A percentile compares a stretch with the other conserved stretches of the same genome.
Conservation (phyloP, 768 basidiomycete species). For the Neoboletus magnificus region DNA sequence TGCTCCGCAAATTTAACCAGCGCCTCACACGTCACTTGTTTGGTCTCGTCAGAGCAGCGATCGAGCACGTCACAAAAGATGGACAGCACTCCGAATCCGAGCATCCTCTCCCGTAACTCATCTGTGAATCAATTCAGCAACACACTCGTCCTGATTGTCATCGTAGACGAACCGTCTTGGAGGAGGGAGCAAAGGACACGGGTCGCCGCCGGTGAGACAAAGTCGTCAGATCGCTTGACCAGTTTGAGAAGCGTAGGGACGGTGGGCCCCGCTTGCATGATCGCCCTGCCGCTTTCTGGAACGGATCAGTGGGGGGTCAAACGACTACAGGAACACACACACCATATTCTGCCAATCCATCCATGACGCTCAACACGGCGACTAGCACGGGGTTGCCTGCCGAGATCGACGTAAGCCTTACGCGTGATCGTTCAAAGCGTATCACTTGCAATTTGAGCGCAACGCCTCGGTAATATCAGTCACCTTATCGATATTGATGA, state of each 20-base stretch:
- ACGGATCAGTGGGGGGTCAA: neutral
- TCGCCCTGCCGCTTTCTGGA: slow-evolving; percentile 4
- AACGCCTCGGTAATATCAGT: slow-evolving; percentile 17
- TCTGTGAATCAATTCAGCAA: slow-evolving; percentile 11
- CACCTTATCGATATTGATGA: slow-evolving; percentile 18
- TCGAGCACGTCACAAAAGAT: slow-evolving; percentile 21
- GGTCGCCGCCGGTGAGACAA: slow-evolving; percentile 27
- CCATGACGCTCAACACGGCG: slow-evolving; percentile 19
- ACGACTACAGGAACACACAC: neutral
- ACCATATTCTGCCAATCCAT: slow-evolving; percentile 16
- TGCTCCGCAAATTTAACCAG: slow-evolving; percentile 16
- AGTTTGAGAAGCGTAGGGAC: slow-evolving; percentile 20
- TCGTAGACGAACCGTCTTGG: slow-evolving; percentile 16
- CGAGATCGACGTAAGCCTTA: neutral
- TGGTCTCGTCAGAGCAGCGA: slow-evolving; percentile 20
- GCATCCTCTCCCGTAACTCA: slow-evolving; percentile 18
- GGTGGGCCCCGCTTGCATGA: slow-evolving; percentile 4
- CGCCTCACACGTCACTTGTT: slow-evolving; percentile 8
- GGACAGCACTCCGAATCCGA: slow-evolving; percentile 12
- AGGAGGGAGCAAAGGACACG: slow-evolving; percentile 25
- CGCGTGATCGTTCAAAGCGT: neutral
- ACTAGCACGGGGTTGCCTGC: slow-evolving; percentile 23
- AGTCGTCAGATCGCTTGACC: slow-evolving; percentile 23
- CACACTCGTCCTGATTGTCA: neutral
- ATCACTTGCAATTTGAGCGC: slow-evolving; percentile 15